These are phyloP conservation scores for Antrodiella citrinella DNA, from an alignment of 768 basidiomycete species.

Conservation along the genomic window DNA sequence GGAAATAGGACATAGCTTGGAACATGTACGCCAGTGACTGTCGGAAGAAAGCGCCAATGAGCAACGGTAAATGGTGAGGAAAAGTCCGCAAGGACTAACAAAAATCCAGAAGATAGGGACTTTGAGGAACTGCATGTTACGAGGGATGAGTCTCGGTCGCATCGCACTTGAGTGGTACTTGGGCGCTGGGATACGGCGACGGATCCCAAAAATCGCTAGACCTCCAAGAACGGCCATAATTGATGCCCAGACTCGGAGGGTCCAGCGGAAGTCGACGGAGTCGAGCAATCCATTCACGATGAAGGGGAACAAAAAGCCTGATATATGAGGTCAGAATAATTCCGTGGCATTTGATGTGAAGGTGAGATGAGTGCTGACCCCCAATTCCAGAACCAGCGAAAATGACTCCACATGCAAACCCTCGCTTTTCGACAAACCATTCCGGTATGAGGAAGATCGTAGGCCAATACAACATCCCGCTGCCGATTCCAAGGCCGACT, in stretches of 20 bases:
- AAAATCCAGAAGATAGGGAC: constrained; percentile 16
- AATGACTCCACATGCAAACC: constrained; percentile 25
- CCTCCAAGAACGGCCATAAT: constrained; percentile 11
- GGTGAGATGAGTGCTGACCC: no score
- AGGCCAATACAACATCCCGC: constrained; percentile 19
- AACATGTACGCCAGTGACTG: constrained; percentile 13
- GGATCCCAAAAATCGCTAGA: constrained; percentile 13
- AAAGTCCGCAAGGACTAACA: constrained; percentile 8
- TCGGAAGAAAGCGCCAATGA: neutral
- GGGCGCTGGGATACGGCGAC: constrained; percentile 16
- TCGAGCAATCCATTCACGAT: constrained; percentile 12
- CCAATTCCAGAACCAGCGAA: constrained; percentile 23
- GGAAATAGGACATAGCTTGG: constrained; percentile 19
- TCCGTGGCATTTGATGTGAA: no score
- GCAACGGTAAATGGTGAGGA: neutral
- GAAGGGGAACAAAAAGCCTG: constrained; percentile 18
- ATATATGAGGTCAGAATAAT: no score
- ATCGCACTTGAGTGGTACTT: constrained; percentile 11
- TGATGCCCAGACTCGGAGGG: constrained; percentile 15
- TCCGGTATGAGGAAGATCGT: constrained; percentile 23
- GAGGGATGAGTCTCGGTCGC: constrained; percentile 15
- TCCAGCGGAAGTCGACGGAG: constrained; percentile 14
- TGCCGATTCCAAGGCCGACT: constrained; percentile 1
- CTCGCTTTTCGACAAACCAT: constrained; percentile 25
- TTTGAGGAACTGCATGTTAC: constrained; percentile 15